Percentiles rank a stretch among this genome's conserved stretches.
phyloP scores from a whole-genome alignment of 1,139 yeast genomes.

The Zhuliangozyma blackwelliae region DNA sequence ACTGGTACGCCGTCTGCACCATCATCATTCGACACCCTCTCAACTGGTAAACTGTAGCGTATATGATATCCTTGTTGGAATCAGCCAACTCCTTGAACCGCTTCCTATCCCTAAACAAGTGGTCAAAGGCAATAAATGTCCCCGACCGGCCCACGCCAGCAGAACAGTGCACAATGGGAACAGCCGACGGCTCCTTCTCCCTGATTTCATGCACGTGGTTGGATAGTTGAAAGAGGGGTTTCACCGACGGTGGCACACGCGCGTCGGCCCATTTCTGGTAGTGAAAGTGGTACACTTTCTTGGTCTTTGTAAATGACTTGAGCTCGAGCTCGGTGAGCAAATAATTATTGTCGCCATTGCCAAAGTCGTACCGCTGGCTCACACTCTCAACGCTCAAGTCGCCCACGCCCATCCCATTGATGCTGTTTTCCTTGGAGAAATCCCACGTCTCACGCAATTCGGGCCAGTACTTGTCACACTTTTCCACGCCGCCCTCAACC shows the following conservation, averaged over 20 bases:
- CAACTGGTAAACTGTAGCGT: slow-evolving; percentile 32
- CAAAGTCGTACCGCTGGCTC: slow-evolving; percentile 11
- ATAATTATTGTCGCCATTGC: slow-evolving; percentile 15
- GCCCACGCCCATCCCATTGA: slow-evolving; percentile 24
- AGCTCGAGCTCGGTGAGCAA: slow-evolving; percentile 27
- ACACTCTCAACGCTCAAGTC: slow-evolving; percentile 18
- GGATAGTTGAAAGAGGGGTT: slow-evolving; percentile 34
- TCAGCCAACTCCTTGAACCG: slow-evolving; percentile 3
- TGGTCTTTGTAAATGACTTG: slow-evolving; percentile 17
- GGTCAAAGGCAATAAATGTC: slow-evolving; percentile 68
- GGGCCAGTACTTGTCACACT: slow-evolving; percentile 82
- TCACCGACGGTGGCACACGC: slow-evolving; percentile 38
- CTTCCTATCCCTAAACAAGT: slow-evolving; percentile 23
- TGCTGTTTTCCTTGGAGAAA: slow-evolving; percentile 13
- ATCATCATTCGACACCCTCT: slow-evolving; percentile 57
- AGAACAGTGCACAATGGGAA: slow-evolving; percentile 66
- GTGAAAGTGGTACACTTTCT: slow-evolving; percentile 48
- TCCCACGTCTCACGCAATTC: slow-evolving; percentile 16
- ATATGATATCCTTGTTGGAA: slow-evolving; percentile 8
- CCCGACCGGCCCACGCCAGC: slow-evolving; percentile 89
- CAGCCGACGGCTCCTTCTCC: slow-evolving; percentile 11
- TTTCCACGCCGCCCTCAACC: slow-evolving; percentile 52
- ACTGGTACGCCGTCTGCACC: slow-evolving; percentile 65
- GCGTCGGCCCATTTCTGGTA: slow-evolving; percentile 59
- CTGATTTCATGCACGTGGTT: slow-evolving; percentile 16